Percentiles rank a stretch among this genome's conserved stretches.
These are phyloP conservation scores for Antitrichia curtipendula DNA, from an alignment of 225 moss, liverwort and hornwort genomes.

Conservation along the genomic window DNA sequence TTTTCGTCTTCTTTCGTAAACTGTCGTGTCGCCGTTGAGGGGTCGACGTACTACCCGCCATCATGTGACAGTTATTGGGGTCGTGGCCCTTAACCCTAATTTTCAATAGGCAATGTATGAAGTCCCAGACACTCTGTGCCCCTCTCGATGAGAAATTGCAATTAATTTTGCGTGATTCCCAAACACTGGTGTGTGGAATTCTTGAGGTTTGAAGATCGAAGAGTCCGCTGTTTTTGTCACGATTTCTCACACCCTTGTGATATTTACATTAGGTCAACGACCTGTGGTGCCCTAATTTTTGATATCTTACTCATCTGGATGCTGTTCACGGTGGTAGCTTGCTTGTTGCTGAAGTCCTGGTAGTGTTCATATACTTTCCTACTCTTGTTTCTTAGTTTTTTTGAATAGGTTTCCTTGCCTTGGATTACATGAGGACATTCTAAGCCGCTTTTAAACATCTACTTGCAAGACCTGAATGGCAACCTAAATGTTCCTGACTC, in stretches of 20 bases:
- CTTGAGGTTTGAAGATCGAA: neutral
- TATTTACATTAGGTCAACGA: neutral
- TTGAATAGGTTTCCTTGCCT: neutral
- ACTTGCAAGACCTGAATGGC: neutral
- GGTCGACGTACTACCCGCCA: neutral
- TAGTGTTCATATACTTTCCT: neutral
- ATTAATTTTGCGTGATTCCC: neutral
- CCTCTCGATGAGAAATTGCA: neutral
- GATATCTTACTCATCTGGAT: neutral
- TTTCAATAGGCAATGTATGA: neutral
- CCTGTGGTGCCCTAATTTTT: neutral
- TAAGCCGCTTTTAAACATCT: neutral
- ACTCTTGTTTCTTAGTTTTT: neutral
- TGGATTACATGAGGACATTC: neutral
- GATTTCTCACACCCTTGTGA: neutral
- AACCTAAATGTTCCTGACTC: neutral
- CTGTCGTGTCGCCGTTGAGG: neutral
- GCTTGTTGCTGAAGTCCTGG: neutral
- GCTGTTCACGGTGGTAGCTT: neutral
- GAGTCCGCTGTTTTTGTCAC: neutral
- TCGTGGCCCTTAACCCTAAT: neutral
- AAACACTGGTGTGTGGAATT: neutral
- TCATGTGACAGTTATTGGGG: neutral
- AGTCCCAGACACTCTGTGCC: neutral
- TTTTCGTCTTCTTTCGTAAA: neutral